Base-by-base conservation (phyloP, 257 asterid species). In the Primulina huaijiensis region DNA sequence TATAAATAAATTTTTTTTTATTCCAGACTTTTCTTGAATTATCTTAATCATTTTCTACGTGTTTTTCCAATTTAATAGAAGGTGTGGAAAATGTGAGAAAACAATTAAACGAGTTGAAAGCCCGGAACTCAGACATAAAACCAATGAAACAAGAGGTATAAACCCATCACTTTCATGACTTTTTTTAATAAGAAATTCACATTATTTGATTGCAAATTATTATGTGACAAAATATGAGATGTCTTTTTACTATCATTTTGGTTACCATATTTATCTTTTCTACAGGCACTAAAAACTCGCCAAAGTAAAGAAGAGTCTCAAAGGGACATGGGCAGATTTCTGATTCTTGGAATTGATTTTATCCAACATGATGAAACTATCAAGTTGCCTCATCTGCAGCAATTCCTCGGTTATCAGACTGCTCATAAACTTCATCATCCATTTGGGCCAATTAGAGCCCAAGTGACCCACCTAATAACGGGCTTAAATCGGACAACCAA, bases 141-240 rank as follows among this genome's bases (percentile, higher is more conserved):
- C 80, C 82, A 62, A 64, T 64, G 70, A 78, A 74, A 67, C 76
- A 81, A 70, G 75, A 78, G 87, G 91, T 86, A 65, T 6, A 23
- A 33, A 35, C 16, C 43, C 21, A 25, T 20, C 31, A 25, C 31
- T 58, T 20, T 58, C 31, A 19, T 19, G 25, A 27, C 2, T 20
- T 20, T 20, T 23, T 20, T 8, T 20, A 27, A 21, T 8, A 8
- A 4, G 19, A 20, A 57, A 19, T 57, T 57, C 11, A 19, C 5
- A 62, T 31, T 2, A 8, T 62, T 7, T 4, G 31, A 11, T 17
- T 60, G 34, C 19, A 9, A 2, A 17, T 8, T 21, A 8, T n/a
- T 2, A 8, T 31, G 7, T 37, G 57, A 37, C 43, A 21, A 64
- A 63, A n/a, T 6, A 8, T 12, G n/a, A 12, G n/a, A 43, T 43